These are phyloP conservation scores for Chlorella sp. DNA, from an alignment of 139 green algal species.

Conservation along the genomic window DNA sequence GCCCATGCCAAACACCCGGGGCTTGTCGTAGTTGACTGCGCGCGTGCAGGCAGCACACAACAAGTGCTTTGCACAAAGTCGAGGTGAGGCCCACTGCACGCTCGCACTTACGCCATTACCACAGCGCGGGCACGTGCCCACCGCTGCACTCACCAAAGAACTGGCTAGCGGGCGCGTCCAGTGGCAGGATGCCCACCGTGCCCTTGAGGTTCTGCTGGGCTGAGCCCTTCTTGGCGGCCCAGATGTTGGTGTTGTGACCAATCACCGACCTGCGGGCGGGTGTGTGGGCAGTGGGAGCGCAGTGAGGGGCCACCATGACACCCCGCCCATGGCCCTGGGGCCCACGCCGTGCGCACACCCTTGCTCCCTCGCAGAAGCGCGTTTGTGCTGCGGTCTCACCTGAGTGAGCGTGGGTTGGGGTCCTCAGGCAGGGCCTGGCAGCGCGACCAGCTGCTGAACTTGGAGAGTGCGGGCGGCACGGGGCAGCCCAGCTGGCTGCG, in stretches of 20 bases:
- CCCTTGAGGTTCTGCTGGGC: slow-evolving; percentile 7
- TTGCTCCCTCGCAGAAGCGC: no score
- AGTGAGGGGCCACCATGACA: no score
- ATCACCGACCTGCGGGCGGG: slow-evolving; percentile 29
- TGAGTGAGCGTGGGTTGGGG: slow-evolving; percentile 16
- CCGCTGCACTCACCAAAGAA: slow-evolving; percentile 21
- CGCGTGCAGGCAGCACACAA: not conserved
- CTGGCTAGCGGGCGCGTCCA: not conserved
- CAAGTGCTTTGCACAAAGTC: not conserved
- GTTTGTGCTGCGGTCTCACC: no score
- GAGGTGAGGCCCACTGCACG: not conserved
- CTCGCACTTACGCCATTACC: no score
- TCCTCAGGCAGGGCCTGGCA: slow-evolving; percentile 28
- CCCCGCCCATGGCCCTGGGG: no score
- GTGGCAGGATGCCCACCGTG: slow-evolving; percentile 12
- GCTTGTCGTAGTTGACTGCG: not conserved
- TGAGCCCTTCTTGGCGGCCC: slow-evolving; percentile 20
- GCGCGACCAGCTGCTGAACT: slow-evolving; percentile 9
- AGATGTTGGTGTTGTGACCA: slow-evolving; percentile 66
- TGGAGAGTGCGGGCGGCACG: not conserved
- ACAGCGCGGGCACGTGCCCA: not conserved
- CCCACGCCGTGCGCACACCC: no score
- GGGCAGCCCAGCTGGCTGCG: slow-evolving; percentile 18
- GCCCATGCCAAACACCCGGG: slow-evolving; percentile 17
- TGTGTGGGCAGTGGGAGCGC: no score